Evolutionary conservation across 2,329 filamentous ascomycete species (phyloP), one percentile per base, ranked within the genome.

Genomic region (Xylariomycetidae sp.): DNA sequence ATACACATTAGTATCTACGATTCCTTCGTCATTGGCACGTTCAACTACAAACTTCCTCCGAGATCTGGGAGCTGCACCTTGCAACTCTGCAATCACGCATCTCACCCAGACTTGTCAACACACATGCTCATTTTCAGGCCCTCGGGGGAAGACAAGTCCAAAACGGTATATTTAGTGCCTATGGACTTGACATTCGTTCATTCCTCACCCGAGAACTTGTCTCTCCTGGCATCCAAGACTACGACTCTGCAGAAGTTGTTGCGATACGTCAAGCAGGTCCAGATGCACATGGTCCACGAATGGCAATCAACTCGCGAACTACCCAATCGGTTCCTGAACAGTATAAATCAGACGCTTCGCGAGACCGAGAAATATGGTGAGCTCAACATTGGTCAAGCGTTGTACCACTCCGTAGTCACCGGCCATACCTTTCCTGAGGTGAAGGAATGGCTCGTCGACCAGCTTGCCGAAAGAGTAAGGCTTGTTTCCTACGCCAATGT

Each of bases 361-460:
- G 76, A 82, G 34, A 76, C 79, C 26, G 53, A 57, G 4, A 67
- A 68, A 9, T 69, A 74, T 39, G 80, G 81, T 0, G 66, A 67
- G 8, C 63, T 61, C 44, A 66, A 70, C 29, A 79, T 95, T 31
- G 74, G 85, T 0, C 76, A 85, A 28, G 85, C 85, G 4, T 61
- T 94, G 7, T 94, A 86, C 53, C 88, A 95, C 51, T 74, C 90
- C 0, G 83, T 87, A 5, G 78, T 87, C 19, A 94, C 88, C 0
- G 89, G 89, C 0, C 77, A 92, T 51, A 87, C 84, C 17, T 78
- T 82, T 32, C 73, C 76, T 8, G 73, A 77, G 14, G 68, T 96
- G 34, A 80, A 79, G 38, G 88, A 95, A 54, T 98, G 93, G 82
- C 69, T 98, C 2, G 76, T 89, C 4, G 87, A 95, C 50, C 83